A percentile compares a stretch with the other conserved stretches of the same genome.
These are phyloP conservation scores for Trichosporon sp. DNA, from an alignment of 1,284 basidiomycete genomes.

Conservation along the genomic window DNA sequence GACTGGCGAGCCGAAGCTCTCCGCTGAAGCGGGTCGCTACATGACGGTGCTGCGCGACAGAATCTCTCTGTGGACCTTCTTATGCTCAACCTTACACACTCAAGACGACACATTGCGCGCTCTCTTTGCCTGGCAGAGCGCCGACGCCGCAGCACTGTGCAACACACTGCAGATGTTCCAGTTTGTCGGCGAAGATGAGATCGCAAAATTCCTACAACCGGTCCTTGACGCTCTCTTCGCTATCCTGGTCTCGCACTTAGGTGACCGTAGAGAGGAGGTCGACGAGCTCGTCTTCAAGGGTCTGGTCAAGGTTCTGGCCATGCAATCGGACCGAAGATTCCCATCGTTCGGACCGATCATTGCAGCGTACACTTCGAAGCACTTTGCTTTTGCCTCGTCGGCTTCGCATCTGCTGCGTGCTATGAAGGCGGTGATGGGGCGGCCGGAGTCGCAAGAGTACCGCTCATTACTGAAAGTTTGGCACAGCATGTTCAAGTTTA, in stretches of 20 bases:
- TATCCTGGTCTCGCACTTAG: constrained; percentile 70
- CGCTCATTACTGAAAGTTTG: constrained; percentile 91
- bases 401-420: constrained; percentile 76
- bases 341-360: constrained; percentile 89
- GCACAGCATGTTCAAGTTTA: constrained; percentile 91
- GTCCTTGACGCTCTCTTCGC: constrained; percentile 92
- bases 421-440: constrained; percentile 73
- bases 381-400: constrained; percentile 73
- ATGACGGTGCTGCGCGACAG: constrained; percentile 70
- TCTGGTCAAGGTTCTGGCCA: constrained; percentile 80
- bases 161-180: constrained; percentile 78
- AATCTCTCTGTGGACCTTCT: constrained; percentile 74
- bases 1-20: constrained; percentile 57
- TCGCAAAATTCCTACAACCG: constrained; percentile 87
- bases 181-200: constrained; percentile 86
- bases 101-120: constrained; percentile 82
- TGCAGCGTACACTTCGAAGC: constrained; percentile 85
- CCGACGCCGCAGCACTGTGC: constrained; percentile 62
- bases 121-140: constrained; percentile 72
- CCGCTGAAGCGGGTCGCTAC: constrained; percentile 60
- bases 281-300: constrained; percentile 85
- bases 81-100: constrained; percentile 88
- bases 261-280: constrained; percentile 63
- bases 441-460: constrained; percentile 69
- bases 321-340: constrained; percentile 91